phyloP scores from a whole-genome alignment of 495 filamentous ascomycete genomes.

The Rhypophila decipiens region DNA sequence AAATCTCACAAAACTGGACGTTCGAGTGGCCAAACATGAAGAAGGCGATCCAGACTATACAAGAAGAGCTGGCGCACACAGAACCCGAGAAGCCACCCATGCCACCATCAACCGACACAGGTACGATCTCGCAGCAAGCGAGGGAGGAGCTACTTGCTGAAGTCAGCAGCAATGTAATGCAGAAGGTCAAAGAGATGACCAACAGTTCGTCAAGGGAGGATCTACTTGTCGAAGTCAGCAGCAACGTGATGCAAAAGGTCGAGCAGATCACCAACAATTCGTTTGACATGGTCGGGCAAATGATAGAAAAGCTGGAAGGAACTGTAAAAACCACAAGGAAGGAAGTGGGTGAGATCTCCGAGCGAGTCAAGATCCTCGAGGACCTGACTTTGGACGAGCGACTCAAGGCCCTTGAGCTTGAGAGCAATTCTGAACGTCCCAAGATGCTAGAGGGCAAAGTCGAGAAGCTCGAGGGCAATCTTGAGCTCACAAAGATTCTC shows the following conservation, averaged over 20 bases:
- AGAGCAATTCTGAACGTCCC: no score
- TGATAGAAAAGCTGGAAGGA: slow-evolving; percentile 1
- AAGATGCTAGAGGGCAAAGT: no score
- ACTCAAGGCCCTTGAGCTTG: background rate
- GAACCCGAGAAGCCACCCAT: background rate
- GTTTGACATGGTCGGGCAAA: background rate
- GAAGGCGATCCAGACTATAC: slow-evolving; percentile 1
- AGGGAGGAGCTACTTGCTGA: background rate
- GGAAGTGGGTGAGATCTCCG: no score
- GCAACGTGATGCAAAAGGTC: background rate
- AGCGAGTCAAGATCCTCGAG: background rate
- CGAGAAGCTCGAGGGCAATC: background rate
- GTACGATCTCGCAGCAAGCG: background rate
- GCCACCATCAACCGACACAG: background rate
- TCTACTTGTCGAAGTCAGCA: no score
- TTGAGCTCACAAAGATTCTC: background rate
- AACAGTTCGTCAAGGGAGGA: background rate
- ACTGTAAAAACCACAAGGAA: background rate
- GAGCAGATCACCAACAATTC: background rate
- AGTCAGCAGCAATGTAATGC: no score
- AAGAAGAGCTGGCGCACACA: background rate
- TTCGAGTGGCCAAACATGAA: slow-evolving; percentile 6
- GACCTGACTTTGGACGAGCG: no score
- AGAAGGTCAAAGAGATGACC: background rate
- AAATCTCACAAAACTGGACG: slow-evolving; percentile 2